Evolutionary conservation across 139 green algal species (phyloP), one percentile per base, ranked within the genome.

Genomic region (Coelastrella sp.): DNA sequence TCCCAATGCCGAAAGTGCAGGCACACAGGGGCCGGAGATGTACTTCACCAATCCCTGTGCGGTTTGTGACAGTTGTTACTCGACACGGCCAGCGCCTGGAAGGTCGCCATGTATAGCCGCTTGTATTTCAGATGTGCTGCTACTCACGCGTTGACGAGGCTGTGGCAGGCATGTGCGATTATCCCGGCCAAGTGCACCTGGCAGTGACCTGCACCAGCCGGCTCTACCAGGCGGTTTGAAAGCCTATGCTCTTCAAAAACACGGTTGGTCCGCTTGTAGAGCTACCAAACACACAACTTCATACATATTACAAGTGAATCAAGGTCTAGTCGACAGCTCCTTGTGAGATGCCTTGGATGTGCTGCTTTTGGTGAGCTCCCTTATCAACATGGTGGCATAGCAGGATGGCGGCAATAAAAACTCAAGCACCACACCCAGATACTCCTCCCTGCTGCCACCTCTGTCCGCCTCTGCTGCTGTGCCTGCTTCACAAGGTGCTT

Each of bases 361-460:
- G 83, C 71, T 85, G 91, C 93, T 90, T 85, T 97, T 97, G 3
- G 92, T 98, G 3, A 98, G 89, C 92, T 98, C 96, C 2, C 97
- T 90, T 16, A 97, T 77, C n/a, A 98, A 91, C 98, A 99, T 99
- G 32, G 98, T 99, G 19, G 98, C 98, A 83, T 99, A 99, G 64
- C 88, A 94, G 7, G 95, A 97, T 0, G 96, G 59, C 3, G 97
- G 96, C 83, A 99, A 94, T 20, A 86, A 88, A 86, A 99, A 99
- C 4, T 64, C 32, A 78, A 99, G 87, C 14, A 91, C 84, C 68
- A 99, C 87, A 0, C 92, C 96, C 73, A 97, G 84, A 54, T 94
- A 74, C n/a, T 61, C 16, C 76, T 11, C 77, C 76, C 66, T 79
- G 61, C 85, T 64, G 61, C 76, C 47, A 54, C 66, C 54, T 58